Base-by-base conservation (phyloP, 352 stramenopile genomes). In the Phytophthora pinifolia region DNA sequence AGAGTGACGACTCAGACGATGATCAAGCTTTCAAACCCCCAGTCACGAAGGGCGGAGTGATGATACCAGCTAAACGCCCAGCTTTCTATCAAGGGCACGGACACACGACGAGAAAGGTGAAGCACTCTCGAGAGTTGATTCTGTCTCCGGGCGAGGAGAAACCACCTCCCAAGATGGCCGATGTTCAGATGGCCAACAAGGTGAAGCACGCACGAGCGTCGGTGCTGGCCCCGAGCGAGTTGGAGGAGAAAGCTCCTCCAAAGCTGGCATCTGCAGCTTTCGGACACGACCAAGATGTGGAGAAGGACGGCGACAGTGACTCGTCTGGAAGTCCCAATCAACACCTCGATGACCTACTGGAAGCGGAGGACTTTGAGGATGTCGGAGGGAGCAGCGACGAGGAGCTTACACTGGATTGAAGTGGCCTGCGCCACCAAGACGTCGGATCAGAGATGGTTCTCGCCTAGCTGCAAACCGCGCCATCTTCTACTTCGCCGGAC, bases 401-500 rank as follows among this genome's bases (percentile, higher is more conserved):
- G 38, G 62, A 60, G 9, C 54, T 57, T 18, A 35, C 25, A 6
- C n/a, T 65, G 15, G 65, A 61, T 31, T 29, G 27, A 18, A 38
- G 13, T 5, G 32, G 18, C 15, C 29, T 18, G 33, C n/a, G 37
- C 12, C 25, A 46, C 15, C 7, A 41, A 36, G 33, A 36, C 8
- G 12, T 46, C 10, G n/a, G 54, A 8, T 5, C 31, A 9, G 50
- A 15, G 20, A 49, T 6, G 20, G 9, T 34, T 52, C 20, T 25
- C 20, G 34, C 34, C 45, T 51, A 62, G 10, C 33, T 44, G 31
- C 36, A 33, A 18, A 67, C 0, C 13, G 20, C 9, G 18, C 56
- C 55, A 14, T 74, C 65, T 65, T 71, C 59, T 13, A 72, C 13
- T 53, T 74, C 61, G 20, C 58, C 62, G 15, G 54, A 70, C 54